Evolutionary conservation across 1,284 basidiomycete genomes (phyloP), one percentile per base, ranked within the genome.

Genomic region (Phellopilus nigrolimitatus): DNA sequence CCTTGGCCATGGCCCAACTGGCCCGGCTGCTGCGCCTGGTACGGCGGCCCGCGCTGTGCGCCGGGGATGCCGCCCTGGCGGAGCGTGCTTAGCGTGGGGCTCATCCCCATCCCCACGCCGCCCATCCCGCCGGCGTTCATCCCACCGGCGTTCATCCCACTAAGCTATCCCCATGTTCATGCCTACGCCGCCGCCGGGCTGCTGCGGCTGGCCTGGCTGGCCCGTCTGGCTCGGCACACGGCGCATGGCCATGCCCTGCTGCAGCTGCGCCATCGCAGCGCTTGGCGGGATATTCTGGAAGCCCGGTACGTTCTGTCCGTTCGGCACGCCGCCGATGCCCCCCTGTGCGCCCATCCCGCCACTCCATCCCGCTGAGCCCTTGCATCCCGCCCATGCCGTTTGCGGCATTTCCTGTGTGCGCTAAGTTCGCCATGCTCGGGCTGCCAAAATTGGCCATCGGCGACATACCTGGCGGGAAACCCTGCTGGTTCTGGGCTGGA

Each of bases 171-270:
- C 28, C 48, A 19, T 17, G 19, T 45, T 40, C 41, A 49, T 33
- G 2, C 33, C 47, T 9, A 13, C 44, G n/a, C 21, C 40, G 12
- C 12, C 33, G 10, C 25, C 31, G 3, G 27, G 17, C 12, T 22
- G 27, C 25, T 41, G 44, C 37, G 51, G 30, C 19, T 46, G 42
- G 21, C 15, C 15, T 12, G 40, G 31, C 17, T 42, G 34, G 4
- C 45, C 44, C 4, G 44, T 33, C 22, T 46, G 44, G 21, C 44
- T 47, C n/a, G 51, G 51, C 15, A 47, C 51, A 15, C 51, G 44
- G 9, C 51, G 43, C 37, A 53, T 49, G 12, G 27, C 48, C 41
- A 43, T 43, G 12, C 38, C 38, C 15, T 41, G 48, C 25, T 48
- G 47, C 24, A 43, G 41, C 30, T 49, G 37, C 13, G 50, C 38